Evolutionary conservation across 306 rosid genomes (phyloP).

Genomic region (Casuarina glauca): DNA sequence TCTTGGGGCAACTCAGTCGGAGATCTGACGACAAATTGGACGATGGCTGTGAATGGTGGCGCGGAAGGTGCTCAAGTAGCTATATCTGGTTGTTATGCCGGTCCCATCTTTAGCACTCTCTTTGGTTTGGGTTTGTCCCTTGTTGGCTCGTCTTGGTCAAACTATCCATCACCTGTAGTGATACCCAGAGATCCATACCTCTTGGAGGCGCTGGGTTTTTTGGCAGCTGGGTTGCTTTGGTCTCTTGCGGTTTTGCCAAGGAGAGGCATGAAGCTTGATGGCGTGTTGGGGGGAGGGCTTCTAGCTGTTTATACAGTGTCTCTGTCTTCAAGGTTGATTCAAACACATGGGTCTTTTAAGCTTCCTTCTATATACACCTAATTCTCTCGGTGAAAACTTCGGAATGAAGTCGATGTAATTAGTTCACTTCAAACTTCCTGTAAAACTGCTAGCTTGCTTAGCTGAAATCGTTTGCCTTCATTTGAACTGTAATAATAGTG

Average conservation of each 20-base stretch:
- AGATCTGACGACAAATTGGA: slow-evolving; percentile 47
- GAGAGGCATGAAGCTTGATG: slow-evolving; percentile 50
- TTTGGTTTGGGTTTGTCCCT: slow-evolving; percentile 55
- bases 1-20: slow-evolving; percentile 54
- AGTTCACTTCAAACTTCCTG: slow-evolving; percentile 20
- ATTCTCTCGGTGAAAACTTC: neutral
- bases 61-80: slow-evolving; percentile 52
- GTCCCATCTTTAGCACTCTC: slow-evolving; percentile 51
- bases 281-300: slow-evolving; percentile 49
- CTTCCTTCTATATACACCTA: neutral
- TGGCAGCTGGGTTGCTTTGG: slow-evolving; percentile 47
- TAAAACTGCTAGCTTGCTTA: neutral
- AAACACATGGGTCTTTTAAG: slow-evolving; percentile 43
- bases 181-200: slow-evolving; percentile 51
- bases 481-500: neutral
- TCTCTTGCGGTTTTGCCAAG: slow-evolving; percentile 41
- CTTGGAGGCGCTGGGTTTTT: slow-evolving; percentile 45
- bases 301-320: slow-evolving; percentile 43
- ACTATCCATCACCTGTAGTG: slow-evolving; percentile 40
- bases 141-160: slow-evolving; percentile 35
- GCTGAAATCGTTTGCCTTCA: slow-evolving; percentile 9
- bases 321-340: slow-evolving; percentile 45
- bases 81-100: slow-evolving; percentile 60
- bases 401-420: neutral
- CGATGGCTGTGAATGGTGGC: slow-evolving; percentile 52